A percentile compares a stretch with the other conserved stretches of the same genome.
phyloP scores from a whole-genome alignment of 1,284 basidiomycete genomes.

The Sphagnurus paluster region DNA sequence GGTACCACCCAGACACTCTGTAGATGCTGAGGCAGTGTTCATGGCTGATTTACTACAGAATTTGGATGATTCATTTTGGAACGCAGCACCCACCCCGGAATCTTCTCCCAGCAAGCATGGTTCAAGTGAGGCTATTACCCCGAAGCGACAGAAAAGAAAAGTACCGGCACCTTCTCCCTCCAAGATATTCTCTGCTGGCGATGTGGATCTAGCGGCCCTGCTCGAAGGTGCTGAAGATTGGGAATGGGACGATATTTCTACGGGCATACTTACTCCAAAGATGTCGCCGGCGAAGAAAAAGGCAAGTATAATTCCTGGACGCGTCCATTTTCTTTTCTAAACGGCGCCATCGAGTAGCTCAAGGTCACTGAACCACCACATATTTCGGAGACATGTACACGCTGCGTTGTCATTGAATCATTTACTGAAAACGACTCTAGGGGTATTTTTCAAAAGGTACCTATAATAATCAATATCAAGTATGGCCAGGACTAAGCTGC shows the following conservation, averaged over 20 bases:
- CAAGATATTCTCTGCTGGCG: slow-evolving; percentile 25
- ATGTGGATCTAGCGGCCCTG: slow-evolving; percentile 40
- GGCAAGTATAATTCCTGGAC: not conserved
- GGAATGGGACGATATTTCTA: slow-evolving; percentile 50
- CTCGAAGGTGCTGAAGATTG: slow-evolving; percentile 60
- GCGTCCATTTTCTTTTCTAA: not conserved
- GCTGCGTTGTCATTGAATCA: slow-evolving; percentile 51
- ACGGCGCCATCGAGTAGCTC: slow-evolving; percentile 15
- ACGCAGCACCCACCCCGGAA: slow-evolving; percentile 40
- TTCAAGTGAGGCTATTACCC: slow-evolving; percentile 4
- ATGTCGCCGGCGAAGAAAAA: slow-evolving; percentile 29
- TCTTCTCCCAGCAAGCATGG: slow-evolving; percentile 26
- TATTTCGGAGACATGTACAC: slow-evolving; percentile 39
- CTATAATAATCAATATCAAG: slow-evolving; percentile 8
- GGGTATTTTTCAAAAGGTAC: slow-evolving; percentile 39
- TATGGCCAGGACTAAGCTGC: slow-evolving; percentile 17
- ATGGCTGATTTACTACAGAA: slow-evolving; percentile 40
- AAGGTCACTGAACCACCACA: slow-evolving; percentile 20
- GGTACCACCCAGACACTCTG: slow-evolving; percentile 14
- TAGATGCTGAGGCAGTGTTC: slow-evolving; percentile 20
- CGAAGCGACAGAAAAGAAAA: slow-evolving; percentile 12
- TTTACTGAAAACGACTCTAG: slow-evolving; percentile 33
- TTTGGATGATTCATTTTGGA: slow-evolving; percentile 47
- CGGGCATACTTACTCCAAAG: slow-evolving; percentile 39
- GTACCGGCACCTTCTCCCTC: slow-evolving; percentile 18